Percentiles rank a stretch among this genome's conserved stretches.
Conservation (phyloP, 2,329 filamentous ascomycete species). For the Fusarium secorum region DNA sequence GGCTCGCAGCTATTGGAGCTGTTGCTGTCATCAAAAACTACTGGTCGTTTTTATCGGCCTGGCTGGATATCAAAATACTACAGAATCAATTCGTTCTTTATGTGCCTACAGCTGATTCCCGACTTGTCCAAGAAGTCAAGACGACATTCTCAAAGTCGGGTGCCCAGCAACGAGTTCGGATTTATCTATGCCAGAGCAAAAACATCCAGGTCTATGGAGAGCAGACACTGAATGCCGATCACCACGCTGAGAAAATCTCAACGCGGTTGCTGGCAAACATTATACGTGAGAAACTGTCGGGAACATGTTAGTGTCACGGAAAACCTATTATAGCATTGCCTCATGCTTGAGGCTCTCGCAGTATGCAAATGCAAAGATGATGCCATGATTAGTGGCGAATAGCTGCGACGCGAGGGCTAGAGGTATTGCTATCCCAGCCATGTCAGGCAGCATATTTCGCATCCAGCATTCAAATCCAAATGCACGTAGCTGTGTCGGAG, state of each 20-base stretch:
- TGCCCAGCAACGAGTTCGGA: conserved; percentile 62
- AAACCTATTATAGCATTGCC: not conserved
- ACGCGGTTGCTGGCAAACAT: conserved; percentile 48
- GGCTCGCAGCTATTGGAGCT: not conserved
- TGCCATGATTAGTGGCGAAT: not conserved
- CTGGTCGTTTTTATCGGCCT: not conserved
- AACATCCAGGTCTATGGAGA: conserved; percentile 59
- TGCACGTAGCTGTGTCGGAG: not conserved
- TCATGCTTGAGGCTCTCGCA: not conserved
- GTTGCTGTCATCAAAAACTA: not conserved
- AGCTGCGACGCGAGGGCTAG: not conserved
- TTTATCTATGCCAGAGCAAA: conserved; percentile 65
- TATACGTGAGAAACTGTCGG: not conserved
- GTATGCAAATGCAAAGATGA: not conserved
- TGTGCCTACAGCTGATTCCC: conserved; percentile 69
- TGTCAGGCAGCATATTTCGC: not conserved
- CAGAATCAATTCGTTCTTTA: conserved; percentile 24
- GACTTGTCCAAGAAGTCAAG: conserved; percentile 61
- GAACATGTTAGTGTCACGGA: conserved; percentile 15
- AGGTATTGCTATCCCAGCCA: not conserved
- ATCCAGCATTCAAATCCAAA: not conserved
- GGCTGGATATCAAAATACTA: not conserved
- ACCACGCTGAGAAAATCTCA: conserved; percentile 44
- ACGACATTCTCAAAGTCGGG: conserved; percentile 63
- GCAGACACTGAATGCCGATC: conserved; percentile 60